Evolutionary conservation across 2,329 filamentous ascomycete species (phyloP).

Genomic region (Sclerotinia sclerotiorum): DNA sequence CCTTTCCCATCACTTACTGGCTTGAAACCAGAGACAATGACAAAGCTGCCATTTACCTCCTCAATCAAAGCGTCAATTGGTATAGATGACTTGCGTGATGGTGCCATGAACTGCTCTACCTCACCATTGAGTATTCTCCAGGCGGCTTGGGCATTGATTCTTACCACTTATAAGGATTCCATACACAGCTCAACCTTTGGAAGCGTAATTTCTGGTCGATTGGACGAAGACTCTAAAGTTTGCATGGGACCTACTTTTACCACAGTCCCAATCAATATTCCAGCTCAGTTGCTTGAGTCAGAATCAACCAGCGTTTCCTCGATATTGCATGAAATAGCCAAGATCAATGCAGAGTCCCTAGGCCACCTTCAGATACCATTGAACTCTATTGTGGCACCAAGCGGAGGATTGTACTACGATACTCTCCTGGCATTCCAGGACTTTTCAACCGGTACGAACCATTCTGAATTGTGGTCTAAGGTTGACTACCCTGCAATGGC

Average conservation of each 20-base stretch:
- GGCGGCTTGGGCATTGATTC: conserved; percentile 18
- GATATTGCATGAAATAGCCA: not conserved
- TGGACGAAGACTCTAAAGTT: conserved; percentile 10
- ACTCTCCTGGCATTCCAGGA: conserved; percentile 18
- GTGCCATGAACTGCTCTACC: conserved; percentile 13
- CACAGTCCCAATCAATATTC: conserved; percentile 17
- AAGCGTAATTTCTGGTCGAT: conserved; percentile 15
- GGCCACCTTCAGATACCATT: conserved; percentile 14
- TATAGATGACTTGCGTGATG: not conserved
- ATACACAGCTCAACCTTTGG: conserved; percentile 14
- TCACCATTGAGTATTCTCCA: conserved; percentile 13
- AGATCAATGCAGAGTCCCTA: conserved; percentile 6
- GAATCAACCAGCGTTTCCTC: not conserved
- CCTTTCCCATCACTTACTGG: conserved; percentile 13
- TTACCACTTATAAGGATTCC: conserved; percentile 10
- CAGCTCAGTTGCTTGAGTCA: not conserved
- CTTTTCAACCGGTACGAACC: conserved; percentile 1
- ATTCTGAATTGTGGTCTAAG: conserved; percentile 11
- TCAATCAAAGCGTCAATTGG: conserved; percentile 5
- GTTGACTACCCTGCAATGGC: conserved; percentile 17
- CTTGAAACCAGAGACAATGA: not conserved
- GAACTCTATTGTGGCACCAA: conserved; percentile 12
- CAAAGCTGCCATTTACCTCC: not conserved
- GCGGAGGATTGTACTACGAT: conserved; percentile 15
- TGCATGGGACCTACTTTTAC: conserved; percentile 13